Conservation (phyloP, 2,329 filamentous ascomycete species). For the Pyricularia sp. region DNA sequence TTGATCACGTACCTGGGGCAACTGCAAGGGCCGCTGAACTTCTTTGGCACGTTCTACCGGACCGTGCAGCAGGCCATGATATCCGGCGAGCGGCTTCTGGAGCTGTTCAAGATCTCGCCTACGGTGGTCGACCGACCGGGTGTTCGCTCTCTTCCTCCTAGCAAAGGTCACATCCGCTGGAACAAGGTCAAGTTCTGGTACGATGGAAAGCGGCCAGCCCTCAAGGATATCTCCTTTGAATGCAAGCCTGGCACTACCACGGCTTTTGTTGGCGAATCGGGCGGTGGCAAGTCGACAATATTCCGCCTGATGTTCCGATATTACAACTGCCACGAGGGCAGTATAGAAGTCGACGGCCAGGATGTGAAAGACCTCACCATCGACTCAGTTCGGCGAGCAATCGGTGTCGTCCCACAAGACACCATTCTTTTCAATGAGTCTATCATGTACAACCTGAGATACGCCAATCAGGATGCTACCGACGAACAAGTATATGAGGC, state of each 20-base stretch:
- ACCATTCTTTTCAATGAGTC: slow-evolving; percentile 58
- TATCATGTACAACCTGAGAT: slow-evolving; percentile 45
- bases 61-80: slow-evolving; percentile 97
- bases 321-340: slow-evolving; percentile 76
- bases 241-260: slow-evolving; percentile 88
- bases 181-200: slow-evolving; percentile 88
- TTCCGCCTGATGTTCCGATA: slow-evolving; percentile 95
- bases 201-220: slow-evolving; percentile 73
- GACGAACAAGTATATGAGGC: slow-evolving; percentile 40
- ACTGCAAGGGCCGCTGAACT: slow-evolving; percentile 72
- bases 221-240: slow-evolving; percentile 76
- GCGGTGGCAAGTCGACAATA: slow-evolving; percentile 92
- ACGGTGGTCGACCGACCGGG: slow-evolving; percentile 73
- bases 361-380: slow-evolving; percentile 84
- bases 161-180: slow-evolving; percentile 76
- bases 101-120: slow-evolving; percentile 92
- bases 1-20: slow-evolving; percentile 72
- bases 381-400: slow-evolving; percentile 81
- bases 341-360: slow-evolving; percentile 74
- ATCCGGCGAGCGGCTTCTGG: slow-evolving; percentile 87
- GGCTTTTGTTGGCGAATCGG: slow-evolving; percentile 91
- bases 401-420: slow-evolving; percentile 95
- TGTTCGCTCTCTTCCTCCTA: slow-evolving; percentile 54
- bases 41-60: slow-evolving; percentile 90
- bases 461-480: slow-evolving; percentile 37